Conservation (phyloP, 1,284 basidiomycete species). For the Paramarasmius palmivorus region DNA sequence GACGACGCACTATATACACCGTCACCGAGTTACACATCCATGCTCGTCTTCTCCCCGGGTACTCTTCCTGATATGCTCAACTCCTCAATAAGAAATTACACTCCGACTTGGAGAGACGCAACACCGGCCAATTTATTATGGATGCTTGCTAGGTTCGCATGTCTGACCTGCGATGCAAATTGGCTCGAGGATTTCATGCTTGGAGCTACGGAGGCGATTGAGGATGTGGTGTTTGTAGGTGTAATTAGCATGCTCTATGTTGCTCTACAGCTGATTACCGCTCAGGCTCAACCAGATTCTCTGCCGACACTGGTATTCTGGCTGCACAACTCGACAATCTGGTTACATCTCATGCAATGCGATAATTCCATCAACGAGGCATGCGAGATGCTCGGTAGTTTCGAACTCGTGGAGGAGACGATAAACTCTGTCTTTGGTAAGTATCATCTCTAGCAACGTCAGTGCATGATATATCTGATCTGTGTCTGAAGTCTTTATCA, state of each 20-base stretch:
- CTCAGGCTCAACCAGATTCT: constrained; percentile 82
- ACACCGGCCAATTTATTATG: constrained; percentile 85
- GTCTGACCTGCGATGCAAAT: constrained; percentile 79
- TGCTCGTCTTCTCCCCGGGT: constrained; percentile 89
- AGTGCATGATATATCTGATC: constrained; percentile 11
- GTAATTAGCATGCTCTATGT: neutral
- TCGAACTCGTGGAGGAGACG: constrained; percentile 82
- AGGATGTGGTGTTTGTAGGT: constrained; percentile 89
- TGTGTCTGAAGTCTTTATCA: constrained; percentile 78
- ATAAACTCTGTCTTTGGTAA: constrained; percentile 92
- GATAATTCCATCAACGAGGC: constrained; percentile 75
- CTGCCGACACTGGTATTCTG: constrained; percentile 89
- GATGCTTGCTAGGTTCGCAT: constrained; percentile 86
- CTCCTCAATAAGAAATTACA: constrained; percentile 74
- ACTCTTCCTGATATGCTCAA: constrained; percentile 79
- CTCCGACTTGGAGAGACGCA: constrained; percentile 65
- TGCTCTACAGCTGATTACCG: neutral
- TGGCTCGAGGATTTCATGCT: constrained; percentile 93
- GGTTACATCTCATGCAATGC: constrained; percentile 88
- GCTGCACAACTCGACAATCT: constrained; percentile 89
- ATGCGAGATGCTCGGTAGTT: constrained; percentile 80
- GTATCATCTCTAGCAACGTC: constrained; percentile 22
- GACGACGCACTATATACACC: constrained; percentile 56
- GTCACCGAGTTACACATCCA: constrained; percentile 69
- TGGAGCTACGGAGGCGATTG: constrained; percentile 89